Evolutionary conservation across 2,329 filamentous ascomycete species (phyloP).

Genomic region (Penicillium sclerotigenum): DNA sequence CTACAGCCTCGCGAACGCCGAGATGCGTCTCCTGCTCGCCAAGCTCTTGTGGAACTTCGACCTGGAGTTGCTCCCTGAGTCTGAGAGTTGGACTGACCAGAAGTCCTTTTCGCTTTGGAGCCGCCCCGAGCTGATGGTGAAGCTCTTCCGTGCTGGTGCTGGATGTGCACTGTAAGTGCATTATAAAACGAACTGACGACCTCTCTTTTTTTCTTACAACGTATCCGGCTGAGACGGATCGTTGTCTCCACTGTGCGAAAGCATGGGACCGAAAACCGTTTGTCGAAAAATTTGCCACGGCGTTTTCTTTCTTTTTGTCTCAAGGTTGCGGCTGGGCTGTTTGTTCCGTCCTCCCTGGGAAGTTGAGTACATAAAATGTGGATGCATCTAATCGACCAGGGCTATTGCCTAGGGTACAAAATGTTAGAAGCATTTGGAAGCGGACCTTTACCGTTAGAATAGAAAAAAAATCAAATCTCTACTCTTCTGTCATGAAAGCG

Average conservation of each 20-base stretch:
- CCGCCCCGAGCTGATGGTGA: slow-evolving; percentile 34
- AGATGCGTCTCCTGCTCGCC: slow-evolving; percentile 43
- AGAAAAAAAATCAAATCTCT: not conserved
- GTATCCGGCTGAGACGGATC: not conserved
- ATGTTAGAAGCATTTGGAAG: not conserved
- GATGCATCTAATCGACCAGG: not conserved
- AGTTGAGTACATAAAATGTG: not conserved
- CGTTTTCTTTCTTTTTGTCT: not conserved
- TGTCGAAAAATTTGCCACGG: not conserved
- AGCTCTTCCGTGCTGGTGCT: slow-evolving; percentile 14
- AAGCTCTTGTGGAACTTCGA: slow-evolving; percentile 41
- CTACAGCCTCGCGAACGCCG: slow-evolving; percentile 30
- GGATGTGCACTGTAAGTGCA: not conserved
- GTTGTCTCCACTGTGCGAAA: not conserved
- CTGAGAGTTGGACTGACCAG: slow-evolving; percentile 28
- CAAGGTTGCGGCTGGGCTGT: not conserved
- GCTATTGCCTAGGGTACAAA: not conserved
- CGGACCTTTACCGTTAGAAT: not conserved
- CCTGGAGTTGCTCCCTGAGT: slow-evolving; percentile 33
- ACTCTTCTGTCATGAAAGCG: not conserved
- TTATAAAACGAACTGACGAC: not conserved
- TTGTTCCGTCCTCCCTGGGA: not conserved
- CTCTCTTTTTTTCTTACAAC: not conserved
- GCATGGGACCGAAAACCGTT: not conserved
- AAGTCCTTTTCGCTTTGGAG: slow-evolving; percentile 38